Base-by-base conservation (phyloP, 768 basidiomycete species). In the Multifurca ochricompacta region DNA sequence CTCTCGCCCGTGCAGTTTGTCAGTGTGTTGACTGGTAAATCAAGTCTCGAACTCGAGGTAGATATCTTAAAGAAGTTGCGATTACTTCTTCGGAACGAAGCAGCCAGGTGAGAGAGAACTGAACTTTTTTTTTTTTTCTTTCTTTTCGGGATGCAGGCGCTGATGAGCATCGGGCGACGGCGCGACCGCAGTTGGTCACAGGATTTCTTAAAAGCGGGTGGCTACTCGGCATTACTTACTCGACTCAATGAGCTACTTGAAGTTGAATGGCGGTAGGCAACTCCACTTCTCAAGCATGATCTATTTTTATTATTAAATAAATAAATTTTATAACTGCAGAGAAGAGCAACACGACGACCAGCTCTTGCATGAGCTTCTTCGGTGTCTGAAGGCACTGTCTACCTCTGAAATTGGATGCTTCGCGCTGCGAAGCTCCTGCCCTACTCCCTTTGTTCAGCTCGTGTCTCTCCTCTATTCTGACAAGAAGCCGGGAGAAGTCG, bases 341-440 rank as follows among this genome's bases (percentile, higher is more conserved):
- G 95, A 98, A 67, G 96, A 99, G 66, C 95, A 98, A 65, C 95
- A 96, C 60, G 96, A 96, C 64, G 96, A 98, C 65, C 85, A 96
- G 66, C 76, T 96, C 39, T 74, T 99, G 14, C 85, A 95, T 60
- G 94, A 97, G 67, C 72, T 98, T 2, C 73, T 98, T 36, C 83
- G 92, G 2, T 97, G 93, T 71, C 82, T 98, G 69, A 96, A 96
- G 69, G 96, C 89, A 0, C 76, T 99, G 3, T 85, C 90, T 0
- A 95, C 94, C 0, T 92, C 90, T 7, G 77, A 85, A 43, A 84
- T 89, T 32, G 95, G 95, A 13, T 93, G 89, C 65, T 82, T 83
- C 48, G 92, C 96, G 4, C 79, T 99, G 10, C 84, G 92, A n/a
- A 85, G 82, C 62, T 86, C 84, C 28, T 87, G 87, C 54, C 93